Evolutionary conservation across 202 grass and related monocot species (phyloP).

Genomic region (Setaria italica): DNA sequence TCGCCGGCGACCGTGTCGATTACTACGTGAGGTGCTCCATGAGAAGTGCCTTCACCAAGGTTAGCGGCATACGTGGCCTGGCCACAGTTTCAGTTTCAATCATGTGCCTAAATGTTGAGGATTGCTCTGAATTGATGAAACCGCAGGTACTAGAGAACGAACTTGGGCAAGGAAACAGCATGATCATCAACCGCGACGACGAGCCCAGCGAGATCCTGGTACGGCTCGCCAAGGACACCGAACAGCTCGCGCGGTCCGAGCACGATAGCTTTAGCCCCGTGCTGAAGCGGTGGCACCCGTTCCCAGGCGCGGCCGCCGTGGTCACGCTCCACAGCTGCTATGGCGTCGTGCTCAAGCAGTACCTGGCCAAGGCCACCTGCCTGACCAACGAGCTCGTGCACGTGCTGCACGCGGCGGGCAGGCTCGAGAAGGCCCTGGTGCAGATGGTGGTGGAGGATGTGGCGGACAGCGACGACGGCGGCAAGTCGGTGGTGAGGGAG

Average conservation of each 20-base stretch:
- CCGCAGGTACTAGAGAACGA: slow-evolving; percentile 68
- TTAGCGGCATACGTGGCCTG: slow-evolving; percentile 20
- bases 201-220: slow-evolving; percentile 65
- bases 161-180: slow-evolving; percentile 55
- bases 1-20: slow-evolving; percentile 47
- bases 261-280: slow-evolving; percentile 60
- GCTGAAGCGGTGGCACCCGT: slow-evolving; percentile 68
- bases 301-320: slow-evolving; percentile 58
- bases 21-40: slow-evolving; percentile 77
- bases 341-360: slow-evolving; percentile 83
- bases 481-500: slow-evolving; percentile 59
- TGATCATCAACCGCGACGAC: slow-evolving; percentile 46
- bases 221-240: slow-evolving; percentile 63
- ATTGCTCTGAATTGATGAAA: neutral
- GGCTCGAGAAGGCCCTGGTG: slow-evolving; percentile 77
- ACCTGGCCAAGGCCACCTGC: slow-evolving; percentile 60
- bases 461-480: slow-evolving; percentile 59
- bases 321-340: slow-evolving; percentile 77
- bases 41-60: slow-evolving; percentile 82
- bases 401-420: slow-evolving; percentile 76
- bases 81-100: neutral
- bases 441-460: slow-evolving; percentile 73
- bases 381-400: slow-evolving; percentile 78
- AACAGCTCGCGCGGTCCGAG: slow-evolving; percentile 65
- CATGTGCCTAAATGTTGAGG: neutral